Conservation (phyloP, 306 rosid genomes). For the Crotalaria pallida region DNA sequence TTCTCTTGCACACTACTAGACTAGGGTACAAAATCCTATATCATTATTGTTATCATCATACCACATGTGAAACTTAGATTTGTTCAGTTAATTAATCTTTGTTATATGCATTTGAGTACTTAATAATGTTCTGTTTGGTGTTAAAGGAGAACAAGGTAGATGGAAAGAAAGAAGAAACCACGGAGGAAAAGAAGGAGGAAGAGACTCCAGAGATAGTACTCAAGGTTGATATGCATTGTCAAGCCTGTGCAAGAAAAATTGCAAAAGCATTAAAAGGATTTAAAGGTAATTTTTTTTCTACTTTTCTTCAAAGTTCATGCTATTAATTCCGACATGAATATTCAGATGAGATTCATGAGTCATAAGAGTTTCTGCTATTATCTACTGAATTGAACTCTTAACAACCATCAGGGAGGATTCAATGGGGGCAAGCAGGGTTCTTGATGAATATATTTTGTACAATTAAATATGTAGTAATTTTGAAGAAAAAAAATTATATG, state of each 20-base stretch:
- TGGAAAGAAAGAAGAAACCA: constrained; percentile 31
- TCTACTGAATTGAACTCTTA: not conserved
- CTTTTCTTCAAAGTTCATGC: not conserved
- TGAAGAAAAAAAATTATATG: too few relatives aligned
- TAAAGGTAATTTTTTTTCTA: constrained; percentile 47
- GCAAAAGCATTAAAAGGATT: constrained; percentile 87
- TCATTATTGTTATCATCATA: not conserved
- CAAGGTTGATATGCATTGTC: constrained; percentile 97
- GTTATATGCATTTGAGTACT: not conserved
- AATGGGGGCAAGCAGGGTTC: too few relatives aligned
- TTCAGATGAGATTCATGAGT: not conserved
- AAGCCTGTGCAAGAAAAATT: constrained; percentile 91
- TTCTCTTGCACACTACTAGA: not conserved
- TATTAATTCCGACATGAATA: not conserved
- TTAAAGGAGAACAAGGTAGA: constrained; percentile 40
- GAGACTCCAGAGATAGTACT: constrained; percentile 60
- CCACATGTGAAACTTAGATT: not conserved
- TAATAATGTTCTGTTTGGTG: constrained; percentile 3
- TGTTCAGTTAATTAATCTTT: not conserved
- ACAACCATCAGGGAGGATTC: too few relatives aligned
- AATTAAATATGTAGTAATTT: too few relatives aligned
- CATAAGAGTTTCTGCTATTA: not conserved
- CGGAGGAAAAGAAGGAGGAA: constrained; percentile 26
- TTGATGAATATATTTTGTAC: too few relatives aligned
- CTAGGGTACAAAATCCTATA: not conserved